phyloP scores from a whole-genome alignment of 768 basidiomycete genomes.

The Boletus tomentosulus region DNA sequence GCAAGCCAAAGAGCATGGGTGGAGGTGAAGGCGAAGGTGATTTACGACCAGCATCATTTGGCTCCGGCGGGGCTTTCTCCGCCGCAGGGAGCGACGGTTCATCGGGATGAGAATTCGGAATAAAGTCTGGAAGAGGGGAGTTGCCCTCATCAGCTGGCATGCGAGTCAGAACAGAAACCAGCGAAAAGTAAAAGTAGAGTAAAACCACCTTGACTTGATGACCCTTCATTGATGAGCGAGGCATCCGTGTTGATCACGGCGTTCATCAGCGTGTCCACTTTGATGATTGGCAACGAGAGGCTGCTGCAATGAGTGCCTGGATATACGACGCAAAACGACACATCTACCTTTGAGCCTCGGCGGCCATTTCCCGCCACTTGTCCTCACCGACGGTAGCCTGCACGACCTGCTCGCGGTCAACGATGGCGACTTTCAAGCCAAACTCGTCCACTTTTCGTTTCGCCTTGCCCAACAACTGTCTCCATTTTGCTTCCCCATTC shows the following conservation, averaged over 20 bases:
- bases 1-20: constrained; percentile 13
- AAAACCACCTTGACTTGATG: constrained; percentile 18
- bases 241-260: constrained; percentile 40
- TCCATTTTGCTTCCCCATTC: constrained; percentile 46
- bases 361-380: constrained; percentile 50
- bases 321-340: neutral
- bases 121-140: constrained; percentile 44
- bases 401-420: constrained; percentile 49
- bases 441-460: constrained; percentile 43
- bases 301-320: constrained; percentile 24
- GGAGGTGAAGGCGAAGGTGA: constrained; percentile 20
- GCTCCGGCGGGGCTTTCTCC: constrained; percentile 13
- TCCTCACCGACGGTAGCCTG: constrained; percentile 47
- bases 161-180: neutral
- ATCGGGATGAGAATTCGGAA: constrained; percentile 50
- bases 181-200: neutral
- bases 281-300: constrained; percentile 40
- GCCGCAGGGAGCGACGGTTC: constrained; percentile 42
- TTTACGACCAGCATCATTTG: constrained; percentile 4
- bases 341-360: constrained; percentile 49
- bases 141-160: constrained; percentile 11
- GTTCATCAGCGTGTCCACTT: constrained; percentile 47
- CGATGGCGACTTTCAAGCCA: constrained; percentile 45
- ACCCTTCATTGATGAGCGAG: constrained; percentile 28
- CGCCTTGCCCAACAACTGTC: constrained; percentile 47